Percentiles rank a stretch among this genome's conserved stretches.
Evolutionary conservation across 2,329 filamentous ascomycete species (phyloP).

Genomic region (Coleophoma cylindrospora): DNA sequence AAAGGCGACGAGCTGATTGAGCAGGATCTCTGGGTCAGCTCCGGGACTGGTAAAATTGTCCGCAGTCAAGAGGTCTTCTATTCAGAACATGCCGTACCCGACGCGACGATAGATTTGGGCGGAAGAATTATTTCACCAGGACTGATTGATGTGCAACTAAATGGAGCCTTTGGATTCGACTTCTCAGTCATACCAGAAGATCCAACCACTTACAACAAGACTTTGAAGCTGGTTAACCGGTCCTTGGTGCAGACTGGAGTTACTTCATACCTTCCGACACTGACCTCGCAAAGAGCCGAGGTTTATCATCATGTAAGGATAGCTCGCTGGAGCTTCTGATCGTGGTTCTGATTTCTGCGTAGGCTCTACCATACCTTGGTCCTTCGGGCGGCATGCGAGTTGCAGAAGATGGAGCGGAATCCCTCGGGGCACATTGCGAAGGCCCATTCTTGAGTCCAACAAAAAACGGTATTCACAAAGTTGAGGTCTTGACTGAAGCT

Average conservation of each 20-base stretch:
- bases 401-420: constrained; percentile 71
- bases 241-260: constrained; percentile 74
- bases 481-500: constrained; percentile 62
- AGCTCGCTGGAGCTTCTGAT: neutral
- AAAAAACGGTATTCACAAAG: constrained; percentile 84
- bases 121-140: constrained; percentile 82
- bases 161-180: constrained; percentile 90
- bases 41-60: constrained; percentile 75
- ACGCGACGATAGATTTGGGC: constrained; percentile 71
- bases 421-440: constrained; percentile 85
- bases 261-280: constrained; percentile 80
- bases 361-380: constrained; percentile 71
- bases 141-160: constrained; percentile 87
- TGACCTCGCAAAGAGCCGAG: constrained; percentile 75
- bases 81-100: constrained; percentile 62
- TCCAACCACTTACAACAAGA: constrained; percentile 64
- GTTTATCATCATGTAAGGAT: constrained; percentile 68
- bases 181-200: constrained; percentile 74
- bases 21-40: constrained; percentile 87
- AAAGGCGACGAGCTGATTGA: constrained; percentile 61
- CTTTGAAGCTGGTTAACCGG: constrained; percentile 66
- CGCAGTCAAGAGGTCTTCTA: constrained; percentile 65
- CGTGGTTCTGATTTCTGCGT: constrained; percentile 4
- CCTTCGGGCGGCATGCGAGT: constrained; percentile 59
- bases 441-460: constrained; percentile 79